Base-by-base conservation (phyloP, 2,329 filamentous ascomycete species). In the Epichloe sp. region DNA sequence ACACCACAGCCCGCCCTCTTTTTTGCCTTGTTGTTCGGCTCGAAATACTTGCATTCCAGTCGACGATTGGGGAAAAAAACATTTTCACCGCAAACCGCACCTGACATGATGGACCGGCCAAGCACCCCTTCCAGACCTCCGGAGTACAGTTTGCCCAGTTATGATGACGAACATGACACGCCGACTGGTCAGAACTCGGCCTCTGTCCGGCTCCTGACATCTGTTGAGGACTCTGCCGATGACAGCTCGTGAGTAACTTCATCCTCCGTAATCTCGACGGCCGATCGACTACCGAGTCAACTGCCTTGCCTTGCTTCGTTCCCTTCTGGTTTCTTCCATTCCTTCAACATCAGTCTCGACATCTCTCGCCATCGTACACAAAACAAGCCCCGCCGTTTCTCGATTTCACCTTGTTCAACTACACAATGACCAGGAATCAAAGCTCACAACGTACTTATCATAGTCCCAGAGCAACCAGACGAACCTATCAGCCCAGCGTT, bases 161-260 rank as follows among this genome's bases (percentile, higher is more conserved):
- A 83, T 60, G 74, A 78, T 59, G 76, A 79, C 49, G 76, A 79
- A 26, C 68, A 75, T 57, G 68, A 71, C 55, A 73, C 70, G 31
- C 71, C 71, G 17, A 68, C 68, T 40, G 69, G 70, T 53, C 67
- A 71, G 51, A 76, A 75, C 60, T 65, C 72, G 44, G 73, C 79
- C 36, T 76, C 73, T 54, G 74, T 83, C 50, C 74, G 80, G 59
- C 68, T 84, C 59, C 68, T 84, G 67, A 83, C 79, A 49, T 82
- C 78, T 6, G 72, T 80, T 63, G 80, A 83, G 60, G 79, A 81
- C 45, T 67, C 74, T n/a, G 57, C 62, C 59, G 69, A 68, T 67
- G 71, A 55, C 51, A 67, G 71, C 62, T 71, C 75, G 78, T 82
- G 82, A 71, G 79, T 82, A 68, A 60, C 62, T 56, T 47, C 41